Evolutionary conservation across 1,139 yeast genomes (phyloP).

Genomic region (Hyphopichia khmerensis): DNA sequence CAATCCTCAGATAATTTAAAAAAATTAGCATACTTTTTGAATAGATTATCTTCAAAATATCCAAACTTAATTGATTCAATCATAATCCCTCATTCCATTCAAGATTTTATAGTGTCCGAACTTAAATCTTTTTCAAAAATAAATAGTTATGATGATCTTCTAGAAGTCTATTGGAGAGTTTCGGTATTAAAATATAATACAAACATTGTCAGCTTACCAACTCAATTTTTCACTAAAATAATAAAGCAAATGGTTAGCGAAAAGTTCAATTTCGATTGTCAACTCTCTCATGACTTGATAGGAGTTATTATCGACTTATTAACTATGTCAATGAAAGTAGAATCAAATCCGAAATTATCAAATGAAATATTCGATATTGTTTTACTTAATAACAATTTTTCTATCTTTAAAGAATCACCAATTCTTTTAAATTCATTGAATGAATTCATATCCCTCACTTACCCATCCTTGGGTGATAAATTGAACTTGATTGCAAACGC

Average conservation of each 20-base stretch:
- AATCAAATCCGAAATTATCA: constrained; percentile 3
- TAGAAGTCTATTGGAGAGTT: constrained; percentile 42
- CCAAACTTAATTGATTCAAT: constrained; percentile 11
- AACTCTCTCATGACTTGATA: constrained; percentile 17
- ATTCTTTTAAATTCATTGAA: constrained; percentile 20
- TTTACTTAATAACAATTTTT: constrained; percentile 9
- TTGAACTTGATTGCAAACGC: background rate
- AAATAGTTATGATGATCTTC: constrained; percentile 15
- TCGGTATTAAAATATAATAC: constrained; percentile 22
- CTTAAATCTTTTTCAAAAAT: constrained; percentile 10
- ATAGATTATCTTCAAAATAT: constrained; percentile 15
- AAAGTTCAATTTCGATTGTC: constrained; percentile 10
- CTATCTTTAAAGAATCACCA: constrained; percentile 17
- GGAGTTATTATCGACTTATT: constrained; percentile 14
- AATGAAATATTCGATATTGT: constrained; percentile 5
- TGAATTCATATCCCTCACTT: constrained; percentile 10
- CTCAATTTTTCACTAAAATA: constrained; percentile 11
- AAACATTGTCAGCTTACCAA: constrained; percentile 8
- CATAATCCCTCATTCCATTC: constrained; percentile 12
- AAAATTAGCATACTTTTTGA: constrained; percentile 46
- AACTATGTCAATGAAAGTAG: constrained; percentile 3
- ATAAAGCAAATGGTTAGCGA: constrained; percentile 11
- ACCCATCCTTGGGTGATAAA: background rate
- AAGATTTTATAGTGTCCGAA: constrained; percentile 9
- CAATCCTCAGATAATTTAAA: constrained; percentile 19